phyloP scores from a whole-genome alignment of 1,139 yeast genomes.

The Kodamaea alishanica region DNA sequence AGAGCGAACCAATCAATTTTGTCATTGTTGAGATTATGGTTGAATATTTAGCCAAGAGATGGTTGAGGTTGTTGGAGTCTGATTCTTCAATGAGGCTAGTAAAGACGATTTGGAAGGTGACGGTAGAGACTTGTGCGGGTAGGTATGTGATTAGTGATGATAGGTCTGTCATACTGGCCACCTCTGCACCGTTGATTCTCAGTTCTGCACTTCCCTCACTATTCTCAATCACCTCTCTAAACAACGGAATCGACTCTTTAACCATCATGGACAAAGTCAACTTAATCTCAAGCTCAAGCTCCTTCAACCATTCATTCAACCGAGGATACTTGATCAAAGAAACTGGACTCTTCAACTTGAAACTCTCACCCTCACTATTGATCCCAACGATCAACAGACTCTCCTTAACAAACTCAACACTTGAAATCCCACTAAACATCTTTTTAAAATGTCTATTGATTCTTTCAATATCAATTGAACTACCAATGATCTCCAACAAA shows the following conservation, averaged over 20 bases:
- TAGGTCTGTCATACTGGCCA: not conserved
- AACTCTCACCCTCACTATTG: constrained; percentile 56
- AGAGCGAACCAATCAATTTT: constrained; percentile 15
- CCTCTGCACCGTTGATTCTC: constrained; percentile 3
- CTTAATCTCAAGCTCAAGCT: constrained; percentile 54
- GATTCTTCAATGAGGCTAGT: constrained; percentile 41
- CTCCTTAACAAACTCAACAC: constrained; percentile 39
- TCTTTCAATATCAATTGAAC: constrained; percentile 45
- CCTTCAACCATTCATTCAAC: constrained; percentile 61
- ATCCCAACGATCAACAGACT: constrained; percentile 44
- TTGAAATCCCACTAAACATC: constrained; percentile 66
- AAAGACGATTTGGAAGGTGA: constrained; percentile 60
- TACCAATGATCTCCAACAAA: constrained; percentile 76
- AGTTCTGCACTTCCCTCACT: constrained; percentile 4
- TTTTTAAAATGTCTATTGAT: constrained; percentile 64
- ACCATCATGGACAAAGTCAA: constrained; percentile 40
- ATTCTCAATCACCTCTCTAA: constrained; percentile 12
- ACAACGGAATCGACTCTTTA: constrained; percentile 8
- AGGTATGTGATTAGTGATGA: constrained; percentile 15
- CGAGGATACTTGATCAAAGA: constrained; percentile 40
- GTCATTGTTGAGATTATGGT: constrained; percentile 15
- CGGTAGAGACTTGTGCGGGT: constrained; percentile 58
- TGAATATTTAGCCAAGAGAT: constrained; percentile 4
- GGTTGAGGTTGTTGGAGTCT: not conserved
- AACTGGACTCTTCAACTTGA: constrained; percentile 45